Evolutionary conservation across 202 grass and related monocot genomes (phyloP).

Genomic region (Bolboschoenoplectus hybrid): DNA sequence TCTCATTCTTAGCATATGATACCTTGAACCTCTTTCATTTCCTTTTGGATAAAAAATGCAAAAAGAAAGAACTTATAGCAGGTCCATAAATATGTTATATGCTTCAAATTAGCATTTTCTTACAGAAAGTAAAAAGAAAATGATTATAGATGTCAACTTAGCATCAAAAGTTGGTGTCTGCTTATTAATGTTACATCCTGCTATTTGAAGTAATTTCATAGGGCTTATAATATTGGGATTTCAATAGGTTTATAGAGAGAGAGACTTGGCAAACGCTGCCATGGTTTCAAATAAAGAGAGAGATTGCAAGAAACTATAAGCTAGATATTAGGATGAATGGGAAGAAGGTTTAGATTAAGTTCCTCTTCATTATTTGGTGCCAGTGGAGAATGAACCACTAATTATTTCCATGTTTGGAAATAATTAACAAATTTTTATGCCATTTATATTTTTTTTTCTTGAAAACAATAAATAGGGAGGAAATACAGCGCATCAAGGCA

Average conservation of each 20-base stretch:
- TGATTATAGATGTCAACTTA: neutral
- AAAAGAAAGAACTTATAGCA: neutral
- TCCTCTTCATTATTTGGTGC: neutral
- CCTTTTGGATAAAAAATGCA: neutral
- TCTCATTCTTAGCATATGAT: neutral
- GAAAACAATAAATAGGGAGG: conserved; percentile 63
- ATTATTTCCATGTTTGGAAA: neutral
- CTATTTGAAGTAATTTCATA: neutral
- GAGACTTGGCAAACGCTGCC: neutral
- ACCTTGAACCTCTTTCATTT: neutral
- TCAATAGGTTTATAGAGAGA: neutral
- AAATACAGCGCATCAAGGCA: conserved; percentile 98
- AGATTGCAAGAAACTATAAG: neutral
- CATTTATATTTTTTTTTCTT: neutral
- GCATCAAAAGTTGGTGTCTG: neutral
- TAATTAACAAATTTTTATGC: neutral
- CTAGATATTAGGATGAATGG: neutral
- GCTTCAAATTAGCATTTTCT: neutral
- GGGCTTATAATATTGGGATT: neutral
- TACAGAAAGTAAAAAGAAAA: neutral
- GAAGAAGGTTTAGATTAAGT: neutral
- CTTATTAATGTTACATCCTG: neutral
- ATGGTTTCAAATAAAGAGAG: neutral
- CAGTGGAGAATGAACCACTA: neutral
- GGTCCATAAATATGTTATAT: neutral